A percentile compares a stretch with the other conserved stretches of the same genome.
These are phyloP conservation scores for Mercurialis annua DNA, from an alignment of 345 rosid species.

Conservation along the genomic window DNA sequence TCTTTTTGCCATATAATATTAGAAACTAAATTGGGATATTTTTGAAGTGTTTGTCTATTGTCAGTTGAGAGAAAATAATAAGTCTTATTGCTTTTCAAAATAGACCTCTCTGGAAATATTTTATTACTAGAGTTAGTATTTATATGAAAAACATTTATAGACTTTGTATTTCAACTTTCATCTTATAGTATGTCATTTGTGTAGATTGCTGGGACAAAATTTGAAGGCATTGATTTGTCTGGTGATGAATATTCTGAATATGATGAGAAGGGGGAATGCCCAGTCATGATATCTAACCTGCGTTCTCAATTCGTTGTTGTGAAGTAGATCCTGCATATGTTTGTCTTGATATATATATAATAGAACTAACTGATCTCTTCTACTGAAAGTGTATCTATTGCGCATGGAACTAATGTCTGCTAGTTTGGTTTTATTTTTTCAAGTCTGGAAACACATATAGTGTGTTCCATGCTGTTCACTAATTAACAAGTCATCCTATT, in stretches of 20 bases:
- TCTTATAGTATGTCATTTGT: conserved; percentile 15
- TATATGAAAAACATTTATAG: no score
- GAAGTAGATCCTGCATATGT: conserved; percentile 36
- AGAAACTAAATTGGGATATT: neutral
- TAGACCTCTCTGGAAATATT: neutral
- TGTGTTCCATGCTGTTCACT: neutral
- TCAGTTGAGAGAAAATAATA: neutral
- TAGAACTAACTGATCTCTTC: conserved; percentile 12
- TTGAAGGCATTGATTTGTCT: conserved; percentile 66
- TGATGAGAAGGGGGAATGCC: conserved; percentile 82
- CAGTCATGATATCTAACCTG: conserved; percentile 82
- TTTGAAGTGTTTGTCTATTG: neutral
- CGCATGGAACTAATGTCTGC: conserved; percentile 5
- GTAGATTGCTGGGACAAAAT: conserved; percentile 62
- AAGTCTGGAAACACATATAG: neutral
- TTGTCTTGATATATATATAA: conserved; percentile 21
- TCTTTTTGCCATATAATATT: no score
- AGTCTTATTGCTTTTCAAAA: neutral
- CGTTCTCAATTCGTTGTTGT: conserved; percentile 57
- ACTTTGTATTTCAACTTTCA: neutral
- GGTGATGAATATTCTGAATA: conserved; percentile 70
- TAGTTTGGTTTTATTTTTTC: neutral
- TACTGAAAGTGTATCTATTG: conserved; percentile 5
- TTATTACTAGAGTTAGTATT: neutral
- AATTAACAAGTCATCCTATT: neutral